These are phyloP conservation scores for Aspergillus ibericus DNA, from an alignment of 2,329 filamentous ascomycete species.

Conservation along the genomic window DNA sequence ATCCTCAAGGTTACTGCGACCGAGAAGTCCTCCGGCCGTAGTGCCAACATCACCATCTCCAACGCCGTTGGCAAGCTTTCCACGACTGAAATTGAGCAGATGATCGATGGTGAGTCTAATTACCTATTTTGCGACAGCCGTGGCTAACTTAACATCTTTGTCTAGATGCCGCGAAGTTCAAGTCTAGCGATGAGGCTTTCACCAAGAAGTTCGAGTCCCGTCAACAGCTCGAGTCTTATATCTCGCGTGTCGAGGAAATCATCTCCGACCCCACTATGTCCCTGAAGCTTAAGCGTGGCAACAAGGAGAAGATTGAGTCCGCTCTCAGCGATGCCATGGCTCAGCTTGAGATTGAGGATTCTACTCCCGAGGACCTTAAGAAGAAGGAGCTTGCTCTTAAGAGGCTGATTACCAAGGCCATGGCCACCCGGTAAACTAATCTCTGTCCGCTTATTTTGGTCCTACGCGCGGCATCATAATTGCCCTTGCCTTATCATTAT, in stretches of 20 bases:
- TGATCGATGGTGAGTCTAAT: slow-evolving; percentile 71
- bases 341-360: slow-evolving; percentile 93
- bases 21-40: slow-evolving; percentile 97
- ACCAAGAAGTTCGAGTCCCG: slow-evolving; percentile 99
- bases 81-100: slow-evolving; percentile 90
- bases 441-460: background rate
- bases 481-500: slow-evolving; percentile 9
- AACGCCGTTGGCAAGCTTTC: slow-evolving; percentile 99
- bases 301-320: slow-evolving; percentile 99
- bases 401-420: slow-evolving; percentile 97
- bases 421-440: slow-evolving; percentile 76
- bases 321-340: slow-evolving; percentile 96
- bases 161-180: slow-evolving; percentile 93
- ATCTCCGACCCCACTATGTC: slow-evolving; percentile 94
- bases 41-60: slow-evolving; percentile 98
- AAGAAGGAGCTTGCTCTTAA: slow-evolving; percentile 99
- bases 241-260: slow-evolving; percentile 97
- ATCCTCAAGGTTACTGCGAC: slow-evolving; percentile 99
- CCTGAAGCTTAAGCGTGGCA: slow-evolving; percentile 96
- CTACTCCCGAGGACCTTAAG: slow-evolving; percentile 89
- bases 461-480: background rate
- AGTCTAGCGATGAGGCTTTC: slow-evolving; percentile 96
- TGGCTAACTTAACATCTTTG: background rate
- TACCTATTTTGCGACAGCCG: background rate
- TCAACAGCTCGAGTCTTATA: slow-evolving; percentile 99